A percentile compares a stretch with the other conserved stretches of the same genome.
Evolutionary conservation across 768 basidiomycete genomes (phyloP).

Genomic region (Fistulinella prunicolor): DNA sequence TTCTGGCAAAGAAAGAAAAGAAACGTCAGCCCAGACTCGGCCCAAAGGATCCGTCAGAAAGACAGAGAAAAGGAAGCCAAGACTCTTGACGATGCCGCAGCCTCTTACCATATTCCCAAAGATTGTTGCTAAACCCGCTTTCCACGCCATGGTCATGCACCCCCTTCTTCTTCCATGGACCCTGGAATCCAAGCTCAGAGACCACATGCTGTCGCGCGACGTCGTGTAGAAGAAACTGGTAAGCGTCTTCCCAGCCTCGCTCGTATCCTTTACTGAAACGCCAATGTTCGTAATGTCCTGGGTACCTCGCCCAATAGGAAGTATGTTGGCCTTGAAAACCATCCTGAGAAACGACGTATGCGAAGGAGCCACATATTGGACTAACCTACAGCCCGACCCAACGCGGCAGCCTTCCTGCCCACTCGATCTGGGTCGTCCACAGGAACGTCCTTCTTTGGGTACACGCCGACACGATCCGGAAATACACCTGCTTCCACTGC

Average conservation of each 20-base stretch:
- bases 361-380: constrained; percentile 6
- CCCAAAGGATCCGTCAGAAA: background rate
- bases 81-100: background rate
- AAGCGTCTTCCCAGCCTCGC: constrained; percentile 71
- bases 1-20: constrained; percentile 35
- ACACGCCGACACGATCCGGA: constrained; percentile 49
- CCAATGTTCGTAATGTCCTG: constrained; percentile 62
- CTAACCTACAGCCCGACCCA: constrained; percentile 34
- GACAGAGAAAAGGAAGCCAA: background rate
- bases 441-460: constrained; percentile 19
- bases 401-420: constrained; percentile 28
- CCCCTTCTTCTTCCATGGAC: constrained; percentile 53
- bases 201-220: constrained; percentile 25
- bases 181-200: constrained; percentile 62
- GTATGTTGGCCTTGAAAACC: constrained; percentile 35
- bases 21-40: constrained; percentile 2
- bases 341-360: constrained; percentile 16
- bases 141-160: constrained; percentile 42
- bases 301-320: constrained; percentile 45
- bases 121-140: constrained; percentile 37
- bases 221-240: constrained; percentile 46
- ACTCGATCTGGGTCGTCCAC: constrained; percentile 19
- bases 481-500: constrained; percentile 61
- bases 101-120: constrained; percentile 66
- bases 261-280: constrained; percentile 65